Evolutionary conservation across 192 early-diverging fungal genomes (phyloP), one percentile per base, ranked within the genome.

Genomic region (Pecoramyces ruminantium): DNA sequence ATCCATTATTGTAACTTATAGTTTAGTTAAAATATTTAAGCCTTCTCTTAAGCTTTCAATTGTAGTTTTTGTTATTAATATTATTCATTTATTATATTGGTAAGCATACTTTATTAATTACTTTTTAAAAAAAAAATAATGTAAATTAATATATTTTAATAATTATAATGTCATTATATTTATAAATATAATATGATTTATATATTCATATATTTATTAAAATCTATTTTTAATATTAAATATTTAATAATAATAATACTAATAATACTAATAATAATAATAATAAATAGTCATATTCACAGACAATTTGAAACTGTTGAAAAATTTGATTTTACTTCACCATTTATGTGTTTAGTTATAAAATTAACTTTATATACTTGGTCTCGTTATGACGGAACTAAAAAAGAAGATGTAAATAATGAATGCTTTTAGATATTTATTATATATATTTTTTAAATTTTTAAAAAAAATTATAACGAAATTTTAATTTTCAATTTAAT

Each of bases 291-390:
- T 67, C 51, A 67, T 67, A 67, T 67, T 67, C 51, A n/a, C 9
- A 67, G 51, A 67, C 51, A 67, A 67, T 67, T 67, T 67, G 51
- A 67, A 67, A 0, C 51, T 8, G 51, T 67, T 25, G 89, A 88
- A 21, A 84, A 85, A 28, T 88, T 95, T 83, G 96, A 99, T 86
- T 88, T 93, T 80, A 94, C 97, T 15, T 94, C 94, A 17, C 94
- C 95, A 3, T 93, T 96, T 85, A 99, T 99, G 97, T 89, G 97
- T 29, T 86, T 96, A 78, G 92, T 95, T n/a, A 96, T 97, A 81
- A 97, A 97, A 82, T 83, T 96, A 58, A 94, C 95, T 27, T 92
- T 92, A 15, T 95, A 94, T 86, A 95, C 94, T 0, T 98, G 93
- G 86, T 91, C 90, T 78, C 89, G 94, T 16, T 87, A 90, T 82